Evolutionary conservation across 257 asterid species (phyloP).

Genomic region (Solanum dulcamara): DNA sequence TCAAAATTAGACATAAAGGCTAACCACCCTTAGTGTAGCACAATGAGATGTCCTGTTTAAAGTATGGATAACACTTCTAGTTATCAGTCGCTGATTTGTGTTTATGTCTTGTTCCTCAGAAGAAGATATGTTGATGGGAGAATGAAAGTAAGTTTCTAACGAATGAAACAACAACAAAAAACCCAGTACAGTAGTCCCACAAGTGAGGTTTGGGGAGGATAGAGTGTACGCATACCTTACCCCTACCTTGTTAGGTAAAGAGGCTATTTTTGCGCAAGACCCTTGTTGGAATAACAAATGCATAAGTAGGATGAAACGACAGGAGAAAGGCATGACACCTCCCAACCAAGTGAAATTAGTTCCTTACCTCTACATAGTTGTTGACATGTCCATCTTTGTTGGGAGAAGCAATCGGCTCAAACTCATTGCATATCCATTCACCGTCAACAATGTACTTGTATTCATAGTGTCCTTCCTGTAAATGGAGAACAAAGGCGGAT

Average conservation of each 20-base stretch:
- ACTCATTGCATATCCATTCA: constrained; percentile 48
- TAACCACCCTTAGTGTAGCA: not conserved
- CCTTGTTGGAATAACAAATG: not conserved
- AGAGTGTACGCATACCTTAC: not conserved
- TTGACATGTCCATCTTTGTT: constrained; percentile 84
- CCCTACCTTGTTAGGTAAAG: not conserved
- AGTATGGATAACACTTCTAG: not conserved
- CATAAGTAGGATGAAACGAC: not conserved
- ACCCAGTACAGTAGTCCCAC: not conserved
- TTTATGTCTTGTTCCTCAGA: not conserved
- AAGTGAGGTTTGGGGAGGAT: not conserved
- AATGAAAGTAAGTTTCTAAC: not conserved
- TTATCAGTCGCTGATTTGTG: not conserved
- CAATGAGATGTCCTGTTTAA: not conserved
- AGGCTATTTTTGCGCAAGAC: not conserved
- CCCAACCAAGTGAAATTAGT: not conserved
- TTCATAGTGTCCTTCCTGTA: constrained; percentile 85
- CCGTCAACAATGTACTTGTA: constrained; percentile 87
- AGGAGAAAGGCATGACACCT: not conserved
- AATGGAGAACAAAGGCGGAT: not conserved
- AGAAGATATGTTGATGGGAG: not conserved
- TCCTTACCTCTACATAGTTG: constrained; percentile 64
- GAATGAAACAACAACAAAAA: not conserved
- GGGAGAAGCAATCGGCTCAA: constrained; percentile 49
- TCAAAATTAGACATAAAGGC: not conserved